phyloP scores from a whole-genome alignment of 2,329 filamentous ascomycete genomes.

The Diaporthe citri region DNA sequence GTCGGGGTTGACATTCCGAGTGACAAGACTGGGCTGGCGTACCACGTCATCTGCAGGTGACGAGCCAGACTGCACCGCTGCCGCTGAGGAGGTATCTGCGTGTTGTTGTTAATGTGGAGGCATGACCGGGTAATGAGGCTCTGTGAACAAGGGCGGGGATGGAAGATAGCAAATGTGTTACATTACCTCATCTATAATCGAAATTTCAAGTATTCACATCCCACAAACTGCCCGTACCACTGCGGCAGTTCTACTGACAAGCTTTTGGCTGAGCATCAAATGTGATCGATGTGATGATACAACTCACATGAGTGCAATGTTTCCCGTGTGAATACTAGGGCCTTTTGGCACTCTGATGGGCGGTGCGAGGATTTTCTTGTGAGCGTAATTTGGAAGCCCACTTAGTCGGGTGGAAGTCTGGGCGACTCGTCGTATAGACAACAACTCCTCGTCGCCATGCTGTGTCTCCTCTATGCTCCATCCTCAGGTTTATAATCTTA shows the following conservation, averaged over 20 bases:
- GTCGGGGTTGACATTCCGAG: background rate
- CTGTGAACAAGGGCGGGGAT: background rate
- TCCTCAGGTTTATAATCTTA: background rate
- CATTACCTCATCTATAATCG: background rate
- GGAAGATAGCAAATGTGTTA: no score
- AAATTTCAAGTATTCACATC: background rate
- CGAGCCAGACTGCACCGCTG: background rate
- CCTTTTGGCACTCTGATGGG: background rate
- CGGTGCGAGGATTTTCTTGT: background rate
- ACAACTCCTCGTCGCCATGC: background rate
- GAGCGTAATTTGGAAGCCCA: background rate
- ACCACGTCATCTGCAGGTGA: constrained; percentile 4
- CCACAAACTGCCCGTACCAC: background rate
- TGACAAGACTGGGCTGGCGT: background rate
- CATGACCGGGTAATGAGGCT: background rate
- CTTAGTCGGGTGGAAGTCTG: background rate
- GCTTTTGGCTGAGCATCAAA: background rate
- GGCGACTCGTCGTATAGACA: background rate
- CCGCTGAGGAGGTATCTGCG: background rate
- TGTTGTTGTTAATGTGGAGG: background rate
- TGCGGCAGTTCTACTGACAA: background rate
- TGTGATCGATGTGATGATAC: background rate
- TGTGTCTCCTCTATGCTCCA: background rate
- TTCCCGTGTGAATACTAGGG: background rate
- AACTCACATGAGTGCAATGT: background rate